Evolutionary conservation across 2,329 filamentous ascomycete genomes (phyloP).

Genomic region (Coniella lustricola): DNA sequence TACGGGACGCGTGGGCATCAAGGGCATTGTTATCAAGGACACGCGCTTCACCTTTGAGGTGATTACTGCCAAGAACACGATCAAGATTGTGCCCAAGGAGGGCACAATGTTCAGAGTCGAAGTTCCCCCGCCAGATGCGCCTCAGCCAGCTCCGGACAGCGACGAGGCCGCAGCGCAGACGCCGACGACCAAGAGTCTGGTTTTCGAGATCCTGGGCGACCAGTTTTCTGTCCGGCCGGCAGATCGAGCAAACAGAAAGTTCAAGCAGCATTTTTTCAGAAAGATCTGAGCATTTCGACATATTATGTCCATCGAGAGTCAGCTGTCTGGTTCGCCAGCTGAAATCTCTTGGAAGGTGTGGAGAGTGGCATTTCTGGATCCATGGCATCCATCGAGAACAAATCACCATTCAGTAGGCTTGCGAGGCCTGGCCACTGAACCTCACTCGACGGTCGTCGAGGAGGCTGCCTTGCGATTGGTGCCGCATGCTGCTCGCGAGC

Average conservation of each 20-base stretch:
- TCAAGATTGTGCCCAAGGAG: constrained; percentile 85
- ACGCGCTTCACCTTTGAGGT: constrained; percentile 81
- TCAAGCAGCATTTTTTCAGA: constrained; percentile 74
- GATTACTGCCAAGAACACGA: constrained; percentile 60
- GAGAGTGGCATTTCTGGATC: too few species aligned
- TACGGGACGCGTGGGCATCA: constrained; percentile 71
- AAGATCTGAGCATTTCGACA: constrained; percentile 59
- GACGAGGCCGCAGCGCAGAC: constrained; percentile 17
- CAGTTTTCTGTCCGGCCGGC: constrained; percentile 78
- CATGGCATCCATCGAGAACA: too few species aligned
- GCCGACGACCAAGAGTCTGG: constrained; percentile 35
- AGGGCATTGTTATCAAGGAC: constrained; percentile 84
- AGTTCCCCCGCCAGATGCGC: constrained; percentile 43
- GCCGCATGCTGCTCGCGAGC: too few species aligned
- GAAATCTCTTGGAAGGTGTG: too few species aligned
- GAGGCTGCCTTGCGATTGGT: too few species aligned
- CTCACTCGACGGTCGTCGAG: too few species aligned
- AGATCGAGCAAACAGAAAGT: constrained; percentile 85
- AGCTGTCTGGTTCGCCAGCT: too few species aligned
- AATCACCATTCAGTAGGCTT: too few species aligned
- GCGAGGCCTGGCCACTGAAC: too few species aligned
- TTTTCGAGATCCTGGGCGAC: constrained; percentile 81
- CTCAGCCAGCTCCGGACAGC: constrained; percentile 18
- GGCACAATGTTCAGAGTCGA: constrained; percentile 76
- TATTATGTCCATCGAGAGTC: background rate